Percentiles rank a stretch among this genome's conserved stretches.
Conservation (phyloP, 441 rosid genomes). For the Croton laevigatus region DNA sequence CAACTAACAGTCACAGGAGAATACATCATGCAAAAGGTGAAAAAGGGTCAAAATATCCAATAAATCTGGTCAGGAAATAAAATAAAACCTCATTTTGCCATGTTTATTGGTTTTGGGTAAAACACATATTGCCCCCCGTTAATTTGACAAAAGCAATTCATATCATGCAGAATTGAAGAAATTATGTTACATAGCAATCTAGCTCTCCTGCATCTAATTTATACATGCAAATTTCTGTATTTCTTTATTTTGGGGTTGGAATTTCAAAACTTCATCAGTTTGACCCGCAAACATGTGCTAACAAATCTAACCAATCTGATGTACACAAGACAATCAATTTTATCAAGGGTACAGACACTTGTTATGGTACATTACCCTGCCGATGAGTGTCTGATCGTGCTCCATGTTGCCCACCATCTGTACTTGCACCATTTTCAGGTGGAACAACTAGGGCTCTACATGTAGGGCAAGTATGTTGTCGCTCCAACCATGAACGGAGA, state of each 20-base stretch:
- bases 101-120: neutral
- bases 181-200: neutral
- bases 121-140: neutral
- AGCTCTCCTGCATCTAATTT: neutral
- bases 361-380: conserved; percentile 44
- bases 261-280: neutral
- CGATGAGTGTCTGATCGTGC: conserved; percentile 48
- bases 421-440: conserved; percentile 56
- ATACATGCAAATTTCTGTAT: neutral
- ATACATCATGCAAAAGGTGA: neutral
- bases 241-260: neutral
- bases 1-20: neutral
- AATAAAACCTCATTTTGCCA: neutral
- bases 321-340: neutral
- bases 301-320: neutral
- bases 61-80: neutral
- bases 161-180: neutral
- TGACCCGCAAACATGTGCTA: neutral
- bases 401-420: conserved; percentile 54
- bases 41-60: neutral
- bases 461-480: conserved; percentile 97
- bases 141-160: neutral
- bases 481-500: conserved; percentile 96
- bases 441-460: conserved; percentile 95
- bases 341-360: neutral